A percentile compares a stretch with the other conserved stretches of the same genome.
phyloP scores from a whole-genome alignment of 2,329 filamentous ascomycete genomes.

The Colletotrichum graminicola region DNA sequence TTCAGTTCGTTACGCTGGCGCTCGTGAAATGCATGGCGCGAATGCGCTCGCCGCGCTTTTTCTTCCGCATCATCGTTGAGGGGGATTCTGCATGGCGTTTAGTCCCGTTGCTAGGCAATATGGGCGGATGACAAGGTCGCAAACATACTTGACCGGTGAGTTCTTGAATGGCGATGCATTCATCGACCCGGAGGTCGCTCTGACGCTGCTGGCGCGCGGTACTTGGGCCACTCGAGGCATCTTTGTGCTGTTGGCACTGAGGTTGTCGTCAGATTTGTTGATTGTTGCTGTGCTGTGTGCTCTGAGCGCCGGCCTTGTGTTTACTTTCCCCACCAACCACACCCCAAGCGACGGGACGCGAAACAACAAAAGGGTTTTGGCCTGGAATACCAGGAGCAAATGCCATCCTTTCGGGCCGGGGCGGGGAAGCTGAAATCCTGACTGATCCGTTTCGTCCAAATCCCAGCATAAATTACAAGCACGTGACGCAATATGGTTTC shows the following conservation, averaged over 20 bases:
- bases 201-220: constrained; percentile 62
- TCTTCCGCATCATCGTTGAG: constrained; percentile 96
- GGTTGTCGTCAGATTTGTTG: constrained; percentile 41
- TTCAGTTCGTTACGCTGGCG: constrained; percentile 93
- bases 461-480: neutral
- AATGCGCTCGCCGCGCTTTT: constrained; percentile 88
- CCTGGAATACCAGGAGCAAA: constrained; percentile 32
- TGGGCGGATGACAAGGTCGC: constrained; percentile 7
- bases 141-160: constrained; percentile 67
- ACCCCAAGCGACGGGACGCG: constrained; percentile 35
- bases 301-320: constrained; percentile 28
- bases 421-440: constrained; percentile 20
- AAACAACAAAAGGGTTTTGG: constrained; percentile 32
- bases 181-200: constrained; percentile 61
- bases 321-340: constrained; percentile 41
- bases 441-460: constrained; percentile 20
- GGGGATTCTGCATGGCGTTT: constrained; percentile 75
- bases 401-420: neutral
- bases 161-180: constrained; percentile 68
- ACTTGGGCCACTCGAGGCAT: constrained; percentile 72
- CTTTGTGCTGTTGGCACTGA: constrained; percentile 45
- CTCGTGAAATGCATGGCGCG: constrained; percentile 88
- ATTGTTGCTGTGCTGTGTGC: constrained; percentile 19
- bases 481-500: constrained; percentile 3
- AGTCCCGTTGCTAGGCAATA: constrained; percentile 40